A percentile compares a stretch with the other conserved stretches of the same genome.
Conservation (phyloP, 768 basidiomycete genomes). For the Termitomyces sp. region DNA sequence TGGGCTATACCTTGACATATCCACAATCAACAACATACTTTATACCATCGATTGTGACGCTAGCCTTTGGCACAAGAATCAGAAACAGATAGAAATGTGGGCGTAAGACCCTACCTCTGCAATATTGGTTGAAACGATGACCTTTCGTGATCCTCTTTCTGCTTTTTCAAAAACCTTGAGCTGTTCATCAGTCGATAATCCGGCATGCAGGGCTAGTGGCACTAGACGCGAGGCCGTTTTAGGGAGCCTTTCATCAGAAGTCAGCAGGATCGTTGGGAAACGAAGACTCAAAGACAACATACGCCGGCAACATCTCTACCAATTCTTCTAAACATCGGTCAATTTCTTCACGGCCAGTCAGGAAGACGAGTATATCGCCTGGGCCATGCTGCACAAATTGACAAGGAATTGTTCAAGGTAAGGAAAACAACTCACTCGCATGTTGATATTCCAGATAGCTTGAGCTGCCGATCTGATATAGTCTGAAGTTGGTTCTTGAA, state of each 20-base stretch:
- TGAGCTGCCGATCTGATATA: slow-evolving; percentile 81
- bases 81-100: neutral
- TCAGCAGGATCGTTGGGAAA: neutral
- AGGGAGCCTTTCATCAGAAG: slow-evolving; percentile 34
- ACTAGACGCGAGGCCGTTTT: slow-evolving; percentile 50
- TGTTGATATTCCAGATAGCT: slow-evolving; percentile 76
- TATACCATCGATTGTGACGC: slow-evolving; percentile 94
- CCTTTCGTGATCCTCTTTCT: slow-evolving; percentile 75
- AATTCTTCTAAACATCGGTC: slow-evolving; percentile 81
- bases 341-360: slow-evolving; percentile 96
- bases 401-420: neutral
- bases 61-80: slow-evolving; percentile 49
- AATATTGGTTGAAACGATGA: slow-evolving; percentile 92
- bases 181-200: slow-evolving; percentile 85
- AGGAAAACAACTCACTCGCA: slow-evolving; percentile 49
- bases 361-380: slow-evolving; percentile 90
- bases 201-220: slow-evolving; percentile 82
- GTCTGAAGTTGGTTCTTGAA: slow-evolving; percentile 70
- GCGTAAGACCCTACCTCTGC: slow-evolving; percentile 62
- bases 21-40: slow-evolving; percentile 93
- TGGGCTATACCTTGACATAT: slow-evolving; percentile 75
- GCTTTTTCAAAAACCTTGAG: slow-evolving; percentile 77
- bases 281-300: slow-evolving; percentile 6
- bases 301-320: slow-evolving; percentile 75
- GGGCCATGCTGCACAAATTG: slow-evolving; percentile 51